Evolutionary conservation across 768 basidiomycete species (phyloP), one percentile per base, ranked within the genome.

Genomic region (Lentinula lateritia): DNA sequence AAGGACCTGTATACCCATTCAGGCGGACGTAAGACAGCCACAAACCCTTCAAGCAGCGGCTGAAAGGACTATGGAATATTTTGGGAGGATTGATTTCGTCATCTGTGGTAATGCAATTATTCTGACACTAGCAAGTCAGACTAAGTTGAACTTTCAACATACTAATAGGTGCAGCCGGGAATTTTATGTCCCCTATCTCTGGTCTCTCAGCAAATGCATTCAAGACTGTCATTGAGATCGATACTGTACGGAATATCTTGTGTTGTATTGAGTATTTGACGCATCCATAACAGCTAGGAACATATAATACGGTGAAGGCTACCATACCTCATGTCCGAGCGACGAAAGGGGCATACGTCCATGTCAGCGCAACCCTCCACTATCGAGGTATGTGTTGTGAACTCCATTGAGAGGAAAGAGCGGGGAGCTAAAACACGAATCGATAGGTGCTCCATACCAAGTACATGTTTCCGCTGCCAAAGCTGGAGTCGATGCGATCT

Each of bases 391-490:
- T 5, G 38, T 55, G 28, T 60, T 52, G 8, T 9, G 12, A 15
- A 50, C 28, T 28, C 28, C 28, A 28, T 28, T 28, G 28, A 28
- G 28, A 28, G 28, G 28, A 28, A 52, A 59, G 66, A 46, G 42
- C 20, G 20, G n/a, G 52, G 12, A 53, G 12, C 10, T 55, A 36
- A 18, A 0, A 4, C 38, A 20, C 34, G 16, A 15, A 43, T 15
- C 38, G 28, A 58, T 66, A 92, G 92, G 79, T 10, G 86, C 86
- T 8, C 90, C 92, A 0, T 92, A 87, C 71, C 95, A 98, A 74
- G 92, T 85, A 7, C 96, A 98, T 68, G 93, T 96, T 12, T 93
- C 92, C 15, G 93, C 95, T 9, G 95, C 95, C 28, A 99, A 98
- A 73, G 95, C 96, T 0, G 96, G 83, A 15, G 85, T 98, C 41